Evolutionary conservation across 495 filamentous ascomycete species (phyloP).

Genomic region (Xylaria venustula): DNA sequence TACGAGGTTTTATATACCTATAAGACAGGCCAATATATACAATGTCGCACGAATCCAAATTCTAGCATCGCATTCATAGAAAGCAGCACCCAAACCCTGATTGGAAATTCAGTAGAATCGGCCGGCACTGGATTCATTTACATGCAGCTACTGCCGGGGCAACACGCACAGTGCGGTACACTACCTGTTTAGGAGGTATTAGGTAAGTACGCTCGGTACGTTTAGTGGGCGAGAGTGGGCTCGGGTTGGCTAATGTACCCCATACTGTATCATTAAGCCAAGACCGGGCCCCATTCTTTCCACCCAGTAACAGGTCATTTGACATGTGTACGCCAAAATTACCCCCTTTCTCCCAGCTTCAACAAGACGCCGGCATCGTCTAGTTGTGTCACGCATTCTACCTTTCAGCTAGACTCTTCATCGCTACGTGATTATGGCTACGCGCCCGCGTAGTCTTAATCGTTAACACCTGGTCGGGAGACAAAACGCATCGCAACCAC

Average conservation of each 20-base stretch:
- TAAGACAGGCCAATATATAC: too few species aligned
- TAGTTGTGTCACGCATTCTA: not conserved
- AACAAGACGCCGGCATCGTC: not conserved
- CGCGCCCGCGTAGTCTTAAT: not conserved
- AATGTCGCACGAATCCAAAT: too few species aligned
- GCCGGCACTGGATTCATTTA: too few species aligned
- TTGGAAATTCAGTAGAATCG: too few species aligned
- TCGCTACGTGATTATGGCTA: constrained; percentile 1
- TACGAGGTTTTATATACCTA: too few species aligned
- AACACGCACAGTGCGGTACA: too few species aligned
- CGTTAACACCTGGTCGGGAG: too few species aligned
- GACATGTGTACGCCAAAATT: constrained; percentile 9
- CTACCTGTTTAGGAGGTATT: not conserved
- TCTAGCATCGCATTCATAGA: too few species aligned
- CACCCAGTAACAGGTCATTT: constrained; percentile 9
- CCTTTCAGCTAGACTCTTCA: not conserved
- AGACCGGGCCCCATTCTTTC: constrained; percentile 3
- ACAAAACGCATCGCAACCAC: too few species aligned
- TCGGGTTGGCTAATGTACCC: constrained; percentile 9
- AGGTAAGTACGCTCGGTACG: not conserved
- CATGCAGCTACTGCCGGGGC: too few species aligned
- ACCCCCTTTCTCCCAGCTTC: constrained; percentile 19
- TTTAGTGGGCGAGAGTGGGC: not conserved
- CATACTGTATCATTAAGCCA: constrained; percentile 9
- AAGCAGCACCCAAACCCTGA: too few species aligned